Evolutionary conservation across 2,329 filamentous ascomycete genomes (phyloP).

Genomic region (Ophiosphaerella herpotricha): DNA sequence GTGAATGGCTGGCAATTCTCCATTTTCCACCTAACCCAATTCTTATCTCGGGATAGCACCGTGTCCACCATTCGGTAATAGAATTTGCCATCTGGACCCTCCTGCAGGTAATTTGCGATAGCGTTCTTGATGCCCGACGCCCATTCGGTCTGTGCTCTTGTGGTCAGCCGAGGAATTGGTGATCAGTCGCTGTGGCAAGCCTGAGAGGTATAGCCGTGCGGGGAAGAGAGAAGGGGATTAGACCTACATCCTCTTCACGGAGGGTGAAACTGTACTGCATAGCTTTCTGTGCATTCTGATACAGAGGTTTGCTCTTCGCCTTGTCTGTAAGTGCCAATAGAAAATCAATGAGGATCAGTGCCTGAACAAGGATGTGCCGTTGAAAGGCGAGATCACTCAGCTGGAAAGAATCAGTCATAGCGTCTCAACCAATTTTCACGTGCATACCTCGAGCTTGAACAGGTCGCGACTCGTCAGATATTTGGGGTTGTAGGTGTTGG

Average conservation of each 20-base stretch:
- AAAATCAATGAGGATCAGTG: slow-evolving; percentile 92
- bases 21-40: slow-evolving; percentile 98
- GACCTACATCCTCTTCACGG: slow-evolving; percentile 79
- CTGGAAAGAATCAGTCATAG: slow-evolving; percentile 52
- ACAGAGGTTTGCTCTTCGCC: slow-evolving; percentile 77
- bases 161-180: slow-evolving; percentile 39
- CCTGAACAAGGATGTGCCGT: slow-evolving; percentile 91
- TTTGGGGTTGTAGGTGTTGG: slow-evolving; percentile 89
- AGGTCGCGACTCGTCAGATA: slow-evolving; percentile 97
- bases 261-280: slow-evolving; percentile 81
- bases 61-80: slow-evolving; percentile 98
- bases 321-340: slow-evolving; percentile 84
- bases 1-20: slow-evolving; percentile 90
- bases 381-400: slow-evolving; percentile 94
- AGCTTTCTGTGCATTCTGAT: slow-evolving; percentile 78
- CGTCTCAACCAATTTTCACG: slow-evolving; percentile 18
- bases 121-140: slow-evolving; percentile 74
- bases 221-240: slow-evolving; percentile 18
- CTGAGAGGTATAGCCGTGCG: slow-evolving; percentile 17
- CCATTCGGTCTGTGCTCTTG: slow-evolving; percentile 73
- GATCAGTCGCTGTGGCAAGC: slow-evolving; percentile 25
- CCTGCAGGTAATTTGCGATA: slow-evolving; percentile 82
- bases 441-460: slow-evolving; percentile 84
- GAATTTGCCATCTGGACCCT: slow-evolving; percentile 82
- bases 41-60: slow-evolving; percentile 92